Percentiles rank a stretch among this genome's conserved stretches.
These are phyloP conservation scores for Paspalum notatum DNA, from an alignment of 176 grass and related monocot genomes.

Conservation along the genomic window DNA sequence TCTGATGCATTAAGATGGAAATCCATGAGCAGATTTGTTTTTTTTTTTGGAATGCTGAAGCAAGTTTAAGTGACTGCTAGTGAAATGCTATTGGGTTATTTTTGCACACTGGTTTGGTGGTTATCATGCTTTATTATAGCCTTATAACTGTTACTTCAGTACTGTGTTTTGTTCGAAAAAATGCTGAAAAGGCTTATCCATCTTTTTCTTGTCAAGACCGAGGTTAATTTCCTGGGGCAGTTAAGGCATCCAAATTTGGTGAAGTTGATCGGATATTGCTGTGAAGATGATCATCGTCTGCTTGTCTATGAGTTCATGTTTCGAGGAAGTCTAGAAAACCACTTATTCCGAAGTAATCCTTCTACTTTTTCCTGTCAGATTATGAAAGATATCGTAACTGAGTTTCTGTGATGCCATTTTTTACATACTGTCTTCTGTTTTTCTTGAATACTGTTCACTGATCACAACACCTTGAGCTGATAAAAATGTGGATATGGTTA, in stretches of 20 bases:
- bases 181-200: background rate
- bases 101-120: background rate
- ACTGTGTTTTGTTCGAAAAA: background rate
- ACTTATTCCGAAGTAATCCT: conserved; percentile 94
- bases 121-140: background rate
- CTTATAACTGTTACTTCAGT: conserved; percentile 4
- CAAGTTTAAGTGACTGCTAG: background rate
- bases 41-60: conserved; percentile 9
- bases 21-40: background rate
- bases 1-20: conserved; percentile 3
- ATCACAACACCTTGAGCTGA: background rate
- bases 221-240: conserved; percentile 96
- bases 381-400: conserved; percentile 3
- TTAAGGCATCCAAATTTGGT: conserved; percentile 99
- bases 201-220: conserved; percentile 66
- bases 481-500: background rate
- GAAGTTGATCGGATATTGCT: conserved; percentile 99
- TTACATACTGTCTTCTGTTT: conserved; percentile 28
- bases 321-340: conserved; percentile 98
- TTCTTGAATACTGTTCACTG: conserved; percentile 15
- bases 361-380: conserved; percentile 23
- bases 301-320: conserved; percentile 99
- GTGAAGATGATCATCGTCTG: conserved; percentile 93
- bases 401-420: conserved; percentile 6
- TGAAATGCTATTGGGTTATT: conserved; percentile 4